Evolutionary conservation across 2,329 filamentous ascomycete genomes (phyloP), one percentile per base, ranked within the genome.

Genomic region (Triangularia setosa): DNA sequence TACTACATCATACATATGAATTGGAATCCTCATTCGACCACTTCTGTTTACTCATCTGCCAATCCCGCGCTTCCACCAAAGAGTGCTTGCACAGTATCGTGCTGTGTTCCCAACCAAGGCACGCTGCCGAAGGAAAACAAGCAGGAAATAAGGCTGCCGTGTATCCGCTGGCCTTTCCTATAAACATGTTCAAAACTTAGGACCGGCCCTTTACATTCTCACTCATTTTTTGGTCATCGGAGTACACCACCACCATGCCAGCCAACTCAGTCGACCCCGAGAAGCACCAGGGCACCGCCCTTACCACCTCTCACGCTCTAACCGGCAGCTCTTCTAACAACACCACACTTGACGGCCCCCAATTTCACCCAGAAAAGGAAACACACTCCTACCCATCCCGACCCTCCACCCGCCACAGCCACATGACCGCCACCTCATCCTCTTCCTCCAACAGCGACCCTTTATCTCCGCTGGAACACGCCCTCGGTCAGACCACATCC

Each of bases 401-500:
- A 21, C 40, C 40, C n/a, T 21, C n/a, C n/a, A 21, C 40, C 40
- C 40, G 40, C 2, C 40, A 48, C 40, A 21, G n/a, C 11, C 33
- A 40, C 16, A 6, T 21, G 8, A 48, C 40, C n/a, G 9, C 40
- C 40, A 48, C 40, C 40, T 48, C 40, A 9, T 48, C 40, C 7
- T 18, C 4, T 8, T 48, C 40, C n/a, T 21, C n/a, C 40, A 48
- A 48, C n/a, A 21, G 18, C 40, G 56, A 67, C 35, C 64, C 55
- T 14, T 60, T 68, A 24, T 63, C 60, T 1, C 64, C 65, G 12
- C 65, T 65, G 12, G 54, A 60, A n/a, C 53, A 64, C 28, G 66
- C 63, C 35, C 62, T 64, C 2, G 44, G 27, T 14, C 59, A 16
- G 2, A 57, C 63, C 14, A 35, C 63, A 12, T 60, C 65, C 7